These are phyloP conservation scores for Arabis alpina DNA, from an alignment of 345 rosid genomes.

Conservation along the genomic window DNA sequence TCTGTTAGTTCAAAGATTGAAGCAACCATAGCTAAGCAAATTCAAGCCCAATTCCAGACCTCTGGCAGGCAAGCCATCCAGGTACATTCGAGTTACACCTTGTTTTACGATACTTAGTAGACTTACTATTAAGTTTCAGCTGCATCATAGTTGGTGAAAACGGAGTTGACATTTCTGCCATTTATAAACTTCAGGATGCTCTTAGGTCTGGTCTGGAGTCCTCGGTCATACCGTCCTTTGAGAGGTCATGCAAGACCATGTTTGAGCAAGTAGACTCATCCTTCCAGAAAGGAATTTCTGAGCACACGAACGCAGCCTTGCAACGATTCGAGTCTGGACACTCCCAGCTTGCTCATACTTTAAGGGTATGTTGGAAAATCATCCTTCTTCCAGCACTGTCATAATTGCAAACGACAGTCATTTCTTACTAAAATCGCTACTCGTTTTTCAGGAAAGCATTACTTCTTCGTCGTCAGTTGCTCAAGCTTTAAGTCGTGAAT, in stretches of 20 bases:
- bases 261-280: slow-evolving; percentile 88
- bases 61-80: slow-evolving; percentile 94
- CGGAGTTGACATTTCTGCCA: slow-evolving; percentile 15
- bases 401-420: slow-evolving; percentile 7
- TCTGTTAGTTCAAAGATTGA: slow-evolving; percentile 83
- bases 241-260: slow-evolving; percentile 86
- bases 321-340: slow-evolving; percentile 73
- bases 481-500: slow-evolving; percentile 71
- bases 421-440: background rate
- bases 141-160: slow-evolving; percentile 28
- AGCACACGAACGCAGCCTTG: slow-evolving; percentile 75
- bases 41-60: slow-evolving; percentile 87
- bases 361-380: slow-evolving; percentile 58
- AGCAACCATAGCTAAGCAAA: slow-evolving; percentile 80
- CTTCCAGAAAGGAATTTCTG: slow-evolving; percentile 77
- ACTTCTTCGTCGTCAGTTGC: slow-evolving; percentile 72
- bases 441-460: slow-evolving; percentile 67
- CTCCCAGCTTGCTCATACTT: slow-evolving; percentile 70
- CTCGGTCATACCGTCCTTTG: slow-evolving; percentile 86
- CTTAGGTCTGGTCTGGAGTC: slow-evolving; percentile 72
- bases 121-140: background rate
- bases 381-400: slow-evolving; percentile 17
- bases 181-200: slow-evolving; percentile 59
- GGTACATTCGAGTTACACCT: slow-evolving; percentile 50
- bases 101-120: background rate